These are phyloP conservation scores for Hygrocybe punicea DNA, from an alignment of 768 basidiomycete species.

Conservation along the genomic window DNA sequence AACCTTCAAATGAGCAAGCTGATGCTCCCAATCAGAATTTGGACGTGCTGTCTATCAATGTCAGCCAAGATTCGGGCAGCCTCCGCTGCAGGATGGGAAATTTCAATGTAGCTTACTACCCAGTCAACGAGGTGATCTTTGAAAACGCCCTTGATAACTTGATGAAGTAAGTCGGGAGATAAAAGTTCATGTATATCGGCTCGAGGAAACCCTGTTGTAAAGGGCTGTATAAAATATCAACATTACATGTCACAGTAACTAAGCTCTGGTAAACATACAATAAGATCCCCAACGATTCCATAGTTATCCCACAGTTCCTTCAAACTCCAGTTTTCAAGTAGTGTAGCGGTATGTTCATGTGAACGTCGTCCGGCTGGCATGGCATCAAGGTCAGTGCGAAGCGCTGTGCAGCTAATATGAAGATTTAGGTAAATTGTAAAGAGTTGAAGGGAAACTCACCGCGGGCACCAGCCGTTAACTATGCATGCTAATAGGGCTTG, in stretches of 20 bases:
- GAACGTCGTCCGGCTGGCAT: constrained; percentile 7
- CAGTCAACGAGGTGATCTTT: constrained; percentile 42
- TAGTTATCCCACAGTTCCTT: constrained; percentile 29
- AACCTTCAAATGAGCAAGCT: neutral
- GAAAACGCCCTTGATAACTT: constrained; percentile 41
- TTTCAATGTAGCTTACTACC: constrained; percentile 29
- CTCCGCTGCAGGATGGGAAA: constrained; percentile 11
- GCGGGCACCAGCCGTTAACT: constrained; percentile 36
- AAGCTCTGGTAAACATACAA: constrained; percentile 22
- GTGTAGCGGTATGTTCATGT: constrained; percentile 18
- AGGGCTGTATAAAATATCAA: constrained; percentile 25
- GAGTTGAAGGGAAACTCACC: neutral
- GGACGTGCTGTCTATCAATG: constrained; percentile 25
- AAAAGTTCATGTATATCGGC: constrained; percentile 36
- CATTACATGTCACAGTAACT: neutral
- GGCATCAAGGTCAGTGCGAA: constrained; percentile 25
- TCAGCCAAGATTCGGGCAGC: constrained; percentile 30
- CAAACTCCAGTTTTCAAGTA: constrained; percentile 19
- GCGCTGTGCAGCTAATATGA: constrained; percentile 24
- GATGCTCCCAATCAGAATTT: neutral
- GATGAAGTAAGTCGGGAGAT: constrained; percentile 36
- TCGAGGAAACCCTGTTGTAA: constrained; percentile 32
- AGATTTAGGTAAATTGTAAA: constrained; percentile 5
- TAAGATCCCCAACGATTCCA: constrained; percentile 30
- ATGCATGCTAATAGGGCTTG: constrained; percentile 31